Conservation (phyloP, 2,329 filamentous ascomycete species). For the Penicillium capsulatum region DNA sequence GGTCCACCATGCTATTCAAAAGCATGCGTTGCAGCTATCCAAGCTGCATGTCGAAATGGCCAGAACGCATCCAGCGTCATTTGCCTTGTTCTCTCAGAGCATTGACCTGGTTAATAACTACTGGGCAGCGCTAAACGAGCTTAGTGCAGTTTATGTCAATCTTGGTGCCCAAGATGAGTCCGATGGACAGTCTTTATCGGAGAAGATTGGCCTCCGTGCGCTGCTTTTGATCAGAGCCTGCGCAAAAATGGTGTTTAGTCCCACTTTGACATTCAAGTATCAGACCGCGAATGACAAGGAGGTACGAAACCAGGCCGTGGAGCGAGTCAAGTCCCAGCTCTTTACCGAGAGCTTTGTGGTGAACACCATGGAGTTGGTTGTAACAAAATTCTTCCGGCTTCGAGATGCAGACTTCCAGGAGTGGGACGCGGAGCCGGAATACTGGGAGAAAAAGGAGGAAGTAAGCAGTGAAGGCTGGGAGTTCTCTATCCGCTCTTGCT, state of each 20-base stretch:
- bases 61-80: slow-evolving; percentile 72
- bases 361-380: slow-evolving; percentile 76
- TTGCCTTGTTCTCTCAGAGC: slow-evolving; percentile 75
- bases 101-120: slow-evolving; percentile 74
- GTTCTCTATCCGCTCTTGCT: slow-evolving; percentile 85
- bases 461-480: slow-evolving; percentile 82
- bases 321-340: slow-evolving; percentile 67
- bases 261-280: slow-evolving; percentile 78
- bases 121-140: slow-evolving; percentile 74
- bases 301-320: slow-evolving; percentile 67
- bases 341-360: slow-evolving; percentile 72
- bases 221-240: slow-evolving; percentile 78
- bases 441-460: slow-evolving; percentile 90
- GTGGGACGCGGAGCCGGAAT: slow-evolving; percentile 92
- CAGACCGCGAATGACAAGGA: slow-evolving; percentile 68
- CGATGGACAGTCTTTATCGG: slow-evolving; percentile 57
- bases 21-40: slow-evolving; percentile 82
- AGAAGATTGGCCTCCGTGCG: slow-evolving; percentile 77
- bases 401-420: slow-evolving; percentile 77
- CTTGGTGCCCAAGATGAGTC: slow-evolving; percentile 43
- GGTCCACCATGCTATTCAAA: slow-evolving; percentile 65
- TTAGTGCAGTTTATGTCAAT: slow-evolving; percentile 64
- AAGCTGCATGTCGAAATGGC: slow-evolving; percentile 91
- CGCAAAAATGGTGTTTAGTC: slow-evolving; percentile 77
- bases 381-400: slow-evolving; percentile 85